Evolutionary conservation across 345 rosid species (phyloP), one percentile per base, ranked within the genome.

Genomic region (Laguncularia racemosa): DNA sequence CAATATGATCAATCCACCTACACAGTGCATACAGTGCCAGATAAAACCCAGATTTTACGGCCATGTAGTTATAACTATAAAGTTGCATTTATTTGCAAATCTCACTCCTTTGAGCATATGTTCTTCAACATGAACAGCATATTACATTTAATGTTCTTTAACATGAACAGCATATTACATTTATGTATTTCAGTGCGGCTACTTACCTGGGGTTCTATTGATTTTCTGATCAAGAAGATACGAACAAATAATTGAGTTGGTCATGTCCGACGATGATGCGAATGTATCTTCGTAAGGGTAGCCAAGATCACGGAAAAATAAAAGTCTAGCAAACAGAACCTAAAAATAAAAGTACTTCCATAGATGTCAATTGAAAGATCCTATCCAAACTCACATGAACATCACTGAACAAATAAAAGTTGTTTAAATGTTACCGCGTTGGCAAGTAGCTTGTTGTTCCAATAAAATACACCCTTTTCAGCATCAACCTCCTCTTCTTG

Each of bases 371-470:
- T 40, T 52, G 17, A 44, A 1, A 8, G 20, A 17, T n/a, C 21
- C 16, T 26, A 23, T 40, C 16, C 56, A 65, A 44, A 16, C 18
- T 60, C 61, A 48, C 20, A 15, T 18, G n/a, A 19, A 50, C 17
- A 16, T 12, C 13, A 52, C 40, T 18, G 16, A 14, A 14, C 21
- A 1, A 13, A 20, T 7, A 43, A 51, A 17, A 45, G n/a, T 23
- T 50, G 16, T 26, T 33, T 16, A 11, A 38, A 57, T 19, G 14
- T 70, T 77, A 84, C 91, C 67, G 56, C 67, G 20, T n/a, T 76
- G 40, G 84, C 79, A 6, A 71, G 59, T 33, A 79, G 63, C 71
- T 82, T 85, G 72, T 74, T 85, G 73, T 82, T 78, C 91, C 91
- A 85, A 59, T 62, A 70, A 68, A 82, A 80, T 49, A 72, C 50